These are phyloP conservation scores for Xylaria polymorpha DNA, from an alignment of 2,329 filamentous ascomycete species.

Conservation along the genomic window DNA sequence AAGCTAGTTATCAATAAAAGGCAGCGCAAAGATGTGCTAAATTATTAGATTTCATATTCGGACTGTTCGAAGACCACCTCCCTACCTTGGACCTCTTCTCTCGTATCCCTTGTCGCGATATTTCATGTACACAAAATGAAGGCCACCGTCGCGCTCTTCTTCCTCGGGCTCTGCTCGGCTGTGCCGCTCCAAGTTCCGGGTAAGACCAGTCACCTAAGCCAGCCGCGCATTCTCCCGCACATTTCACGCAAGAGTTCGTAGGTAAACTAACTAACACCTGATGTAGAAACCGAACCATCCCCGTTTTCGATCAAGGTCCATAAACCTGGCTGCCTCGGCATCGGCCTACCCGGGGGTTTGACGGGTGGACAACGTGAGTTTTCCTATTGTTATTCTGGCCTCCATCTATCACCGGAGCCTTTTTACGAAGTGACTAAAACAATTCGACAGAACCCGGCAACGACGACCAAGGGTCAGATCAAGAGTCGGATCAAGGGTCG, in stretches of 20 bases:
- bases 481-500: background rate
- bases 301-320: background rate
- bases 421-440: background rate
- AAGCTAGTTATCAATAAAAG: conserved; percentile 16
- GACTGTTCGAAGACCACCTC: background rate
- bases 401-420: no score
- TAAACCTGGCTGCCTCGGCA: background rate
- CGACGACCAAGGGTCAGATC: background rate
- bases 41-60: conserved; percentile 5
- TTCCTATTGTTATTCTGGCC: background rate
- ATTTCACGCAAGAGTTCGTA: no score
- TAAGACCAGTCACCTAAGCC: no score
- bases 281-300: background rate
- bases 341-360: background rate
- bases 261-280: background rate
- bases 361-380: conserved; percentile 1
- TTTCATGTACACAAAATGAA: conserved; percentile 24
- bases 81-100: background rate
- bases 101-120: conserved; percentile 2
- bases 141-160: conserved; percentile 7
- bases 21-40: background rate
- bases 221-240: background rate
- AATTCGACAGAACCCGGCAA: background rate
- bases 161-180: conserved; percentile 28
- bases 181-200: conserved; percentile 11